Conservation (phyloP, 2,329 filamentous ascomycete species). For the Fusarium sacchari region DNA sequence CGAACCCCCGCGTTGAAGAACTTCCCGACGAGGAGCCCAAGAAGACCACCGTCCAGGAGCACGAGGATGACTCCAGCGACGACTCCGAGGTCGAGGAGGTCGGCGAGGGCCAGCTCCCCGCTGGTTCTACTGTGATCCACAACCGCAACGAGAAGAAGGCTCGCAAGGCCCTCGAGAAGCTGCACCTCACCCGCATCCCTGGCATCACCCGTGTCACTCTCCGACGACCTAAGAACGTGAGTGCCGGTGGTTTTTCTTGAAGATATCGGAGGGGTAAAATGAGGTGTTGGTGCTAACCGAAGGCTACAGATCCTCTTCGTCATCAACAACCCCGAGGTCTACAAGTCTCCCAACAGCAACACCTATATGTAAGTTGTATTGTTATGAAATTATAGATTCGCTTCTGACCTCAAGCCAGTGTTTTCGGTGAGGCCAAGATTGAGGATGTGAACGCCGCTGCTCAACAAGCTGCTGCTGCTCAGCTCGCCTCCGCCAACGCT, state of each 20-base stretch:
- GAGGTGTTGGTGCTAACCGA: slow-evolving; percentile 37
- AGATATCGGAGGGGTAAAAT: slow-evolving; percentile 10
- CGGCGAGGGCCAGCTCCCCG: slow-evolving; percentile 79
- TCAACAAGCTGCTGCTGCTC: slow-evolving; percentile 93
- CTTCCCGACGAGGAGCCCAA: slow-evolving; percentile 89
- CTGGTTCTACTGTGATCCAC: slow-evolving; percentile 91
- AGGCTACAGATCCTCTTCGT: slow-evolving; percentile 90
- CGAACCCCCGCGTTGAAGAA: slow-evolving; percentile 98
- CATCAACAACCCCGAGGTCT: slow-evolving; percentile 99
- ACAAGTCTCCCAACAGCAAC: slow-evolving; percentile 99
- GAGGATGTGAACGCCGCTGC: slow-evolving; percentile 99
- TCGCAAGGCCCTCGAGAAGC: slow-evolving; percentile 98
- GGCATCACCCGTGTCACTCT: slow-evolving; percentile 99
- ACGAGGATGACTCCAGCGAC: slow-evolving; percentile 73
- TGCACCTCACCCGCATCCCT: slow-evolving; percentile 93
- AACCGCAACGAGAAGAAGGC: slow-evolving; percentile 99
- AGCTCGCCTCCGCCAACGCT: slow-evolving; percentile 79
- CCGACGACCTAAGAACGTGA: slow-evolving; percentile 97
- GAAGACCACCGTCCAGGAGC: slow-evolving; percentile 82
- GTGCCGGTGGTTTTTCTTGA: slow-evolving; percentile 54
- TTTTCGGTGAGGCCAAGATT: slow-evolving; percentile 99
- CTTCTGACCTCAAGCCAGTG: slow-evolving; percentile 64
- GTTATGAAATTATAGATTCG: not conserved
- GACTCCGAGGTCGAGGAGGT: slow-evolving; percentile 86
- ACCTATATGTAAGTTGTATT: slow-evolving; percentile 91